Conservation (phyloP, 345 rosid genomes). For the Syzygium aromaticum region DNA sequence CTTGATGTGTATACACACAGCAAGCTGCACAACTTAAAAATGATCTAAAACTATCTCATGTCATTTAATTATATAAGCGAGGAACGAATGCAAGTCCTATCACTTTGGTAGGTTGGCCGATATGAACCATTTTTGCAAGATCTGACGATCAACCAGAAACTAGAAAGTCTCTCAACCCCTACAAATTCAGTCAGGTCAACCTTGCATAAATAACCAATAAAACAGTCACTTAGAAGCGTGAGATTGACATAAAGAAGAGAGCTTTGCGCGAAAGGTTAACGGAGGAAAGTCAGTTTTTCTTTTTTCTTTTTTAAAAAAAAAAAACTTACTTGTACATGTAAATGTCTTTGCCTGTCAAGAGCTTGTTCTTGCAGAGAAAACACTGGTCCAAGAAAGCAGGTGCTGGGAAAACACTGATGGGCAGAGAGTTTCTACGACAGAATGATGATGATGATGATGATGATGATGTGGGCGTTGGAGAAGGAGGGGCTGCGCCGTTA, state of each 20-base stretch:
- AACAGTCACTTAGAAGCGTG: not conserved
- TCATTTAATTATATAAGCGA: not conserved
- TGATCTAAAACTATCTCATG: not conserved
- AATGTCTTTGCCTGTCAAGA: constrained; percentile 68
- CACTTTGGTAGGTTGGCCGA: not conserved
- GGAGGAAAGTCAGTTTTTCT: not conserved
- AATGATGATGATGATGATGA: not conserved
- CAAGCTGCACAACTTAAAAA: not conserved
- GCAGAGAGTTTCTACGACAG: not conserved
- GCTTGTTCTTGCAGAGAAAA: constrained; percentile 59
- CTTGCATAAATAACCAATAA: not conserved
- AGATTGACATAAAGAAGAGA: not conserved
- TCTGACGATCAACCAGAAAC: not conserved
- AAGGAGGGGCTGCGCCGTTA: not conserved
- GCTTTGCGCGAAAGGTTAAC: not conserved
- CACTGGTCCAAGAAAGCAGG: constrained; percentile 58
- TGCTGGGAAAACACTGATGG: constrained; percentile 1
- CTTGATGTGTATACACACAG: not conserved
- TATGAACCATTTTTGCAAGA: not conserved
- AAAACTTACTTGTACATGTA: constrained; percentile 93
- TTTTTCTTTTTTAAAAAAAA: not conserved
- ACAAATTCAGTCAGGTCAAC: not conserved
- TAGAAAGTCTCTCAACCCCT: not conserved
- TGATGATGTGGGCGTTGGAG: constrained; percentile 1
- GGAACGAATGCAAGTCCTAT: not conserved